These are phyloP conservation scores for Solanum clarkiae DNA, from an alignment of 257 asterid genomes.

Conservation along the genomic window DNA sequence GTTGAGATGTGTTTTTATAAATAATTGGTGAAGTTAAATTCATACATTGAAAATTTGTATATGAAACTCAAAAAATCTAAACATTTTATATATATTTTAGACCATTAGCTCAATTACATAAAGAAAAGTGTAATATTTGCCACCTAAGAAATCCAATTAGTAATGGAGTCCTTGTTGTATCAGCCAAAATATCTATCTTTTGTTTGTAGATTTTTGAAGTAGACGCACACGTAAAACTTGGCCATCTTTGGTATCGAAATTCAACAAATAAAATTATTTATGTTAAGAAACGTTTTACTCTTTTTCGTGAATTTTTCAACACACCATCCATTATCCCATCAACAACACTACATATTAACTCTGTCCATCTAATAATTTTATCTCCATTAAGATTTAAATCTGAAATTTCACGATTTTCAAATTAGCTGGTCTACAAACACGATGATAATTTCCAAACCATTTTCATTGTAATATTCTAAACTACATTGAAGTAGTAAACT, in stretches of 20 bases:
- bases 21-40: too few species aligned
- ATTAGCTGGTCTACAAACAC: background rate
- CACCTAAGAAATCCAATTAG: background rate
- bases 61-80: too few species aligned
- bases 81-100: too few species aligned
- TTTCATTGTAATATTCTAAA: background rate
- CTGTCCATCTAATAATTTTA: too few species aligned
- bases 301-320: background rate
- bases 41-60: too few species aligned
- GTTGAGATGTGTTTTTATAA: too few species aligned
- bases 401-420: background rate
- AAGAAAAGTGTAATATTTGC: background rate
- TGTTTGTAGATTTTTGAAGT: background rate
- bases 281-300: background rate
- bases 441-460: background rate
- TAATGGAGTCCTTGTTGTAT: background rate
- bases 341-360: too few species aligned
- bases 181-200: background rate
- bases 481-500: background rate
- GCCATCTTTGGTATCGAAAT: background rate
- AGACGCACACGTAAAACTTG: background rate
- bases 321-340: background rate
- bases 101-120: background rate
- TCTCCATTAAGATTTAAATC: accelerated
- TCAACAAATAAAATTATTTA: background rate